These are phyloP conservation scores for Carpinus viminea DNA, from an alignment of 306 rosid species.

Conservation along the genomic window DNA sequence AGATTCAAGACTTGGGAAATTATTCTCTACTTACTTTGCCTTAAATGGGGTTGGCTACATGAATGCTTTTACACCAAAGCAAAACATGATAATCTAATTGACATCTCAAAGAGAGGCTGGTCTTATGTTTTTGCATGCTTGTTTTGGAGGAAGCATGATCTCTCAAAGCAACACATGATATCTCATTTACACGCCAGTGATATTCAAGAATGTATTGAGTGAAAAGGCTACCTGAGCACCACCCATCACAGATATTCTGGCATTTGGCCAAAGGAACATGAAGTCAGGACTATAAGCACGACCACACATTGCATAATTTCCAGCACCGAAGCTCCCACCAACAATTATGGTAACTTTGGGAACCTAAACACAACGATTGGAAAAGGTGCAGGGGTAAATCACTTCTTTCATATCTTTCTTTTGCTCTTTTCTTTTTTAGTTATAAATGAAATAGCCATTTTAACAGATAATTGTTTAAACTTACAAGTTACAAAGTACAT, in stretches of 20 bases:
- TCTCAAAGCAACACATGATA: background rate
- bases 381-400: conserved; percentile 17
- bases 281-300: conserved; percentile 97
- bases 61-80: background rate
- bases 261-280: conserved; percentile 96
- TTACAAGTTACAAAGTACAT: background rate
- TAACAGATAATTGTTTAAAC: background rate
- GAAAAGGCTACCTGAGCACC: conserved; percentile 77
- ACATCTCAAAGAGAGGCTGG: background rate
- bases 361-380: conserved; percentile 52
- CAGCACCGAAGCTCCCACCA: conserved; percentile 99
- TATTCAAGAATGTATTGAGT: background rate
- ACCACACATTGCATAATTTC: conserved; percentile 99
- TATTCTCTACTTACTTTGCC: background rate
- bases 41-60: background rate
- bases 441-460: background rate
- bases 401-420: background rate
- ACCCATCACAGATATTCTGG: conserved; percentile 95
- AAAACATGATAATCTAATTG: background rate
- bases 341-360: conserved; percentile 87
- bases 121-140: background rate
- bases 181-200: background rate
- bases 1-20: background rate
- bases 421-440: background rate
- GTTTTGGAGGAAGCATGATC: background rate